These are phyloP conservation scores for Pythium pyrilobum DNA, from an alignment of 352 stramenopile species.

Conservation along the genomic window DNA sequence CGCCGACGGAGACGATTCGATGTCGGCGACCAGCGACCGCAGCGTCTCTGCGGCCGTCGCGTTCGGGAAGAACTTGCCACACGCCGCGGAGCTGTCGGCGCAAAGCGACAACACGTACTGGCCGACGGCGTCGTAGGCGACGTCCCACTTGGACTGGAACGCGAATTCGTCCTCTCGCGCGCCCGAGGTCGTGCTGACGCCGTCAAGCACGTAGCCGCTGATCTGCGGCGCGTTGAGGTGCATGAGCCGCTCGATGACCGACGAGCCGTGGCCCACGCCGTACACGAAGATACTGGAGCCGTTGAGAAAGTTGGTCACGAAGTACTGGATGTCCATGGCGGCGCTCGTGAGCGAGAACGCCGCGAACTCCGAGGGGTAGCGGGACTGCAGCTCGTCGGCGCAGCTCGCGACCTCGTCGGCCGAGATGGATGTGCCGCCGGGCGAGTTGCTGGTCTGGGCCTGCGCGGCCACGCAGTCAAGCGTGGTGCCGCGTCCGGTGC, in stretches of 20 bases:
- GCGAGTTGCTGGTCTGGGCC: conserved; percentile 8
- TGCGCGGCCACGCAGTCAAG: conserved; percentile 18
- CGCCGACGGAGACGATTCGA: background rate
- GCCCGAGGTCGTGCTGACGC: conserved; percentile 11
- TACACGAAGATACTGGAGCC: conserved; percentile 15
- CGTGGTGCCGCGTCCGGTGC: conserved; percentile 19
- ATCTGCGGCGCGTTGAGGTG: conserved; percentile 11
- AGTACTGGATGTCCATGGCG: conserved; percentile 18
- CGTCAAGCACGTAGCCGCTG: conserved; percentile 17
- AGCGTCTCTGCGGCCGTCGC: background rate
- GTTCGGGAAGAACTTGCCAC: conserved; percentile 9
- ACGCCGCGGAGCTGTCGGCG: background rate
- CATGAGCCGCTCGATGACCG: conserved; percentile 21
- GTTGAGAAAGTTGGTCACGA: conserved; percentile 10
- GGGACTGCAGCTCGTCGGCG: conserved; percentile 9
- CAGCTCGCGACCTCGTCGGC: conserved; percentile 14
- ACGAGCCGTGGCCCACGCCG: conserved; percentile 7
- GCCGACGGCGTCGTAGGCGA: conserved; percentile 1
- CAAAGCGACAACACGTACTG: conserved; percentile 5
- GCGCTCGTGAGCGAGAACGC: conserved; percentile 23
- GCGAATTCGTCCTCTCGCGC: background rate
- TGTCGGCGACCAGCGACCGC: background rate
- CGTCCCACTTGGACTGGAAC: conserved; percentile 11
- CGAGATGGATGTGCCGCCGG: conserved; percentile 4
- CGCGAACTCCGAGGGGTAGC: conserved; percentile 2